Evolutionary conservation across 805 yeast species (phyloP), one percentile per base, ranked within the genome.

Genomic region (Metschnikowia amazonensis): DNA sequence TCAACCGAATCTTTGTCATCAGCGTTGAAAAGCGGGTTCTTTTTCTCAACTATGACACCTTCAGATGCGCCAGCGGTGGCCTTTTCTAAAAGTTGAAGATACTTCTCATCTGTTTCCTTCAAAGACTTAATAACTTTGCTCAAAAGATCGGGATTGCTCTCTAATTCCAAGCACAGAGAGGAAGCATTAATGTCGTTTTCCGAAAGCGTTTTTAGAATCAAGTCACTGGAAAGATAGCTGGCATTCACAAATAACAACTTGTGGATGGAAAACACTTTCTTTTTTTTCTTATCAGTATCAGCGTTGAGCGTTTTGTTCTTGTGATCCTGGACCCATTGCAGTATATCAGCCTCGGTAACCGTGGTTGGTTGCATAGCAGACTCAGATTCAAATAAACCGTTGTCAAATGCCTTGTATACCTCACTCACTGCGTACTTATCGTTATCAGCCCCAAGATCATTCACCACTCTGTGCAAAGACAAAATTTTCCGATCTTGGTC

Each of bases 141-240:
- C 25, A 74, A 62, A 16, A 64, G 59, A 4, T 62, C 41, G 62
- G 58, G 41, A 31, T 62, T 60, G 4, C 44, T 48, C 23, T 56
- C 64, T 36, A 60, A 58, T 5, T 56, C 65, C 21, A 69, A 54
- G 33, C 74, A 58, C 11, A 67, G 50, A 50, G 63, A 30, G 48
- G 73, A 72, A 1, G 84, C 76, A 21, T 75, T 69, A 2, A 89
- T 62, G 0, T 69, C 80, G 20, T 62, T 57, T 10, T 66, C 66
- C 6, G 61, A 62, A 39, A 90, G 65, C 23, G 71, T 69, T 48
- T 81, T 81, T 37, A 81, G 84, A 8, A 92, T 74, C 57, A 92
- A 66, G 47, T 88, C 96, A 5, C 92, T 79, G 0, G 97, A 85
- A 25, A 90, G 65, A 52, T 84, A 85, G 17, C 95, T 82, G 2